Evolutionary conservation across 371 early-diverging fungal genomes (phyloP).

Genomic region (Catenaria anguillulae): DNA sequence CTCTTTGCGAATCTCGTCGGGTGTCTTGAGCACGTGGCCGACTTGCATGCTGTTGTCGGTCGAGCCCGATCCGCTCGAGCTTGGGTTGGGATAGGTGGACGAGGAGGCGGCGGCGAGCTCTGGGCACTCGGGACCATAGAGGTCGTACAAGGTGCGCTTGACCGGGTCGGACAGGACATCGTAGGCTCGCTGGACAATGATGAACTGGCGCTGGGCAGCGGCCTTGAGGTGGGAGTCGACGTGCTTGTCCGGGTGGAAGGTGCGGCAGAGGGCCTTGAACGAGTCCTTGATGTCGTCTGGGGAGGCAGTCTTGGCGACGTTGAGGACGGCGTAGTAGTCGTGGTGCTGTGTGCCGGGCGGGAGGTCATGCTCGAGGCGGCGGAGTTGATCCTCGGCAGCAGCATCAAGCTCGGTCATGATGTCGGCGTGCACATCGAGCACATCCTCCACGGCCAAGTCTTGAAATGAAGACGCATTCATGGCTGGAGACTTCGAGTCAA

Average conservation of each 20-base stretch:
- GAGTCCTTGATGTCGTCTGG: slow-evolving; percentile 72
- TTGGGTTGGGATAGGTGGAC: not conserved
- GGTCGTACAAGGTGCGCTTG: slow-evolving; percentile 77
- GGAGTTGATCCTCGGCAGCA: too few species aligned
- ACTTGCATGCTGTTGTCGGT: slow-evolving; percentile 43
- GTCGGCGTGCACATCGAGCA: too few species aligned
- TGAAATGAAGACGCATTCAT: too few species aligned
- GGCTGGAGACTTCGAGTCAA: too few species aligned
- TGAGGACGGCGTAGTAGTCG: slow-evolving; percentile 9
- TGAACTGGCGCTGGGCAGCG: slow-evolving; percentile 55
- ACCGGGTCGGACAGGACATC: slow-evolving; percentile 59
- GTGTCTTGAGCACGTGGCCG: slow-evolving; percentile 54
- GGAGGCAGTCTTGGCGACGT: slow-evolving; percentile 21
- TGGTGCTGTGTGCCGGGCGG: too few species aligned
- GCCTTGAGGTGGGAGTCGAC: slow-evolving; percentile 29
- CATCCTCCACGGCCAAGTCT: too few species aligned
- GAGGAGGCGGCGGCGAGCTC: not conserved
- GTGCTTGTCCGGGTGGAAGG: slow-evolving; percentile 84
- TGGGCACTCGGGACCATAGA: slow-evolving; percentile 42
- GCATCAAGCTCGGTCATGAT: too few species aligned
- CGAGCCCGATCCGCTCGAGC: too few species aligned
- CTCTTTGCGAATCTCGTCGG: slow-evolving; percentile 73
- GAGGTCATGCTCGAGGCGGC: too few species aligned
- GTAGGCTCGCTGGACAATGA: not conserved
- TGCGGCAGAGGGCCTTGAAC: slow-evolving; percentile 61